These are phyloP conservation scores for Coemansia sp. DNA, from an alignment of 192 early-diverging fungal genomes.

Conservation along the genomic window DNA sequence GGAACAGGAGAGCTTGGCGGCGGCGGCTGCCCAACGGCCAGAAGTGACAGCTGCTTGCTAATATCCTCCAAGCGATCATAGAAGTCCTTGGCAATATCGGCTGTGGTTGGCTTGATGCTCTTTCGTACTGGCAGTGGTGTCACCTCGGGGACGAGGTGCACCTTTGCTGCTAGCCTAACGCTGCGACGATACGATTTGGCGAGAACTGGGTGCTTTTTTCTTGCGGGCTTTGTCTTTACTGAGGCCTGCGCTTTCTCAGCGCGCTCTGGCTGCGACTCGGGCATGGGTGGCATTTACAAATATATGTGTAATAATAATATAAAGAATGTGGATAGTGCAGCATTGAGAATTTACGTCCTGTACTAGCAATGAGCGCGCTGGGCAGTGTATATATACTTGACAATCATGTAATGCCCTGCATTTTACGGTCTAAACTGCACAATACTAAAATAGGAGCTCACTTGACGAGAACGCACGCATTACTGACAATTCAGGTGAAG, in stretches of 20 bases:
- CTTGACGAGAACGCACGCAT: not conserved
- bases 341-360: not conserved
- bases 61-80: slow-evolving; percentile 24
- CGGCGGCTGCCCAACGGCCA: not conserved
- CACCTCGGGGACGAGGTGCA: not conserved
- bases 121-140: not conserved
- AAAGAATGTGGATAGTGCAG: not conserved
- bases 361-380: not conserved
- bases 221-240: not conserved
- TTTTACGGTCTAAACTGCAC: not conserved
- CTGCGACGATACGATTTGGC: slow-evolving; percentile 21
- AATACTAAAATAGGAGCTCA: not conserved
- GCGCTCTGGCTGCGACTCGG: not conserved
- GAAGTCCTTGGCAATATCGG: not conserved
- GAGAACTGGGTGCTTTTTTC: not conserved
- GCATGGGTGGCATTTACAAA: not conserved
- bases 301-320: not conserved
- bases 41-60: slow-evolving; percentile 21
- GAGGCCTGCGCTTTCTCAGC: not conserved
- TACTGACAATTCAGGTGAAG: not conserved
- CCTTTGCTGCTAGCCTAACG: slow-evolving; percentile 26
- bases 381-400: slow-evolving; percentile 5
- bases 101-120: not conserved
- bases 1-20: not conserved
- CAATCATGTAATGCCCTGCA: not conserved